Evolutionary conservation across 805 yeast species (phyloP), one percentile per base, ranked within the genome.

Genomic region (Allodekkera sacchari): DNA sequence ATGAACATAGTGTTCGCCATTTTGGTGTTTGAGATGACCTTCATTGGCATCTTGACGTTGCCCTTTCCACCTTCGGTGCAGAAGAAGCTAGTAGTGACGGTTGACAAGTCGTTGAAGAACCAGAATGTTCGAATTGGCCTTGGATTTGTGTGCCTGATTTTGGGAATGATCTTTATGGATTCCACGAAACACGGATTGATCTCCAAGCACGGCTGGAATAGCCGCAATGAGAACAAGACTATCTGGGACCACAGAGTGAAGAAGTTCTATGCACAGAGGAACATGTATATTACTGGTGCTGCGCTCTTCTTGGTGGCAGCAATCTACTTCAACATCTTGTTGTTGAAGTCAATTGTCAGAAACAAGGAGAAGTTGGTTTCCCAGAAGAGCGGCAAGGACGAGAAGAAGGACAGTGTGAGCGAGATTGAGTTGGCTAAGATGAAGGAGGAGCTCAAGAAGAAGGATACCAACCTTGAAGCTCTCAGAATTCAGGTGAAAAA

Each of bases 221-320:
- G 21, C 6, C 15, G 18, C 10, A 21, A 20, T 5, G 18, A 22
- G 22, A 32, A 25, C 18, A 28, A 34, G 10, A 48, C 55, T 58
- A 25, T 38, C 19, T 50, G 58, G 48, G 59, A 52, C n/a, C 16
- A 32, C 7, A 44, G 49, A 47, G 72, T 74, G 5, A 61, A 66
- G 42, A 67, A 65, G 46, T 71, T 71, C 45, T 68, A 70, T 40
- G 62, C 74, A n/a, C 77, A 72, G 43, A 57, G 79, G 35, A 72
- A 72, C 46, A 52, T 72, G 53, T 72, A 72, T 47, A 56, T 72
- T 34, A 64, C 68, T 10, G 77, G 77, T 5, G 75, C 74, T 4
- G 69, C 71, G 6, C 50, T 70, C 35, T 70, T 68, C 42, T 57
- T 68, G 36, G 63, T 55, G 30, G 31, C 65, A 25, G 66, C 74